Percentiles rank a stretch among this genome's conserved stretches.
Evolutionary conservation across 2,329 filamentous ascomycete species (phyloP).

Genomic region (Paracoccidioides brasiliensis): DNA sequence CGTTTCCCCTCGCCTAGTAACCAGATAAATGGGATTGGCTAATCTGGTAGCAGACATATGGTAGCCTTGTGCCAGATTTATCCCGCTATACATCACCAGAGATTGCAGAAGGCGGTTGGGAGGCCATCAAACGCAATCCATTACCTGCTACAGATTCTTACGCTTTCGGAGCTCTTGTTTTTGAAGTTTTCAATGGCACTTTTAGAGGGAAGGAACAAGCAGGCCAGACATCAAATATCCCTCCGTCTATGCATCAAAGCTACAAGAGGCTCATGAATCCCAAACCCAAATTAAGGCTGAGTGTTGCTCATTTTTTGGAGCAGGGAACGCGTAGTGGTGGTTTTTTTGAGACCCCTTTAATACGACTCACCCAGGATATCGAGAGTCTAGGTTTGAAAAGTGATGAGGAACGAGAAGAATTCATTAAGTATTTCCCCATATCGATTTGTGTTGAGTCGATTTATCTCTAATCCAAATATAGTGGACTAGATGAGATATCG

Average conservation of each 20-base stretch:
- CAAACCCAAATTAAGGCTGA: slow-evolving; percentile 79
- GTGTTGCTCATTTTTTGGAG: slow-evolving; percentile 73
- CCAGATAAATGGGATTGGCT: slow-evolving; percentile 6
- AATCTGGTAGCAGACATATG: slow-evolving; percentile 52
- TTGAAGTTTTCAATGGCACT: slow-evolving; percentile 81
- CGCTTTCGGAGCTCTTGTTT: slow-evolving; percentile 69
- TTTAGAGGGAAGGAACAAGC: slow-evolving; percentile 67
- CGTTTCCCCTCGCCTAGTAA: slow-evolving; percentile 12
- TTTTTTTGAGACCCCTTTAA: slow-evolving; percentile 87
- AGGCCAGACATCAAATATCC: slow-evolving; percentile 73
- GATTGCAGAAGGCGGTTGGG: slow-evolving; percentile 78
- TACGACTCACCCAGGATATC: slow-evolving; percentile 82
- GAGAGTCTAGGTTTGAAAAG: slow-evolving; percentile 85
- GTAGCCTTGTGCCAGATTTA: slow-evolving; percentile 74
- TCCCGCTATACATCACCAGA: slow-evolving; percentile 78
- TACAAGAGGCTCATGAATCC: slow-evolving; percentile 82
- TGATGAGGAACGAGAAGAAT: slow-evolving; percentile 68
- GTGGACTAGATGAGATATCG: slow-evolving; percentile 68
- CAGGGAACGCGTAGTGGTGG: slow-evolving; percentile 69
- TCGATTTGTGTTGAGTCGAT: background rate
- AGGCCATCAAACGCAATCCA: slow-evolving; percentile 70
- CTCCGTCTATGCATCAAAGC: slow-evolving; percentile 74
- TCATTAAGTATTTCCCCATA: slow-evolving; percentile 49
- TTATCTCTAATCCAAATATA: slow-evolving; percentile 14
- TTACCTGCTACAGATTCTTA: slow-evolving; percentile 77